These are phyloP conservation scores for Lentinula sp. DNA, from an alignment of 768 basidiomycete species.

Conservation along the genomic window DNA sequence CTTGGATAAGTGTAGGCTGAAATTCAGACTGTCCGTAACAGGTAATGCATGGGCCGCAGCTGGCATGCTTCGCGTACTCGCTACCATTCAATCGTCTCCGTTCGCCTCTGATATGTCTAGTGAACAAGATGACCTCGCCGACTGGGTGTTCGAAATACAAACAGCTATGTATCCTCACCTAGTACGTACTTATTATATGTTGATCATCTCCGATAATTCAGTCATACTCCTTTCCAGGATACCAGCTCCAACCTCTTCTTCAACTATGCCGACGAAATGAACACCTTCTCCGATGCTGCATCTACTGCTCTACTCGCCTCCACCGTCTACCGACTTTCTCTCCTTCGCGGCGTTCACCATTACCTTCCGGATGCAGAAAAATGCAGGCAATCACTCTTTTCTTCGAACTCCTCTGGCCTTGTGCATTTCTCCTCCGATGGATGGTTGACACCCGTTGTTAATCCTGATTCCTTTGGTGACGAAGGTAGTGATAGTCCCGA, in stretches of 20 bases:
- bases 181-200: constrained; percentile 29
- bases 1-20: not conserved
- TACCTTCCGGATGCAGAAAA: constrained; percentile 55
- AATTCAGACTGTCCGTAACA: constrained; percentile 14
- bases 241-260: constrained; percentile 42
- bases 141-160: constrained; percentile 72
- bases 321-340: constrained; percentile 68
- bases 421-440: constrained; percentile 51
- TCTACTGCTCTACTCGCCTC: constrained; percentile 71
- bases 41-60: constrained; percentile 90
- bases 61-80: constrained; percentile 79
- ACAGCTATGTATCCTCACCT: constrained; percentile 57
- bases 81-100: constrained; percentile 61
- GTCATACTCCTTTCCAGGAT: constrained; percentile 27
- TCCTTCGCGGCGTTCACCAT: constrained; percentile 41
- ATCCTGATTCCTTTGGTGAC: constrained; percentile 50
- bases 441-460: constrained; percentile 69
- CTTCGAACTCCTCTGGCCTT: constrained; percentile 17
- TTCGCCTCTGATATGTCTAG: constrained; percentile 40
- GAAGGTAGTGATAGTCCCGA: constrained; percentile 61
- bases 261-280: constrained; percentile 62
- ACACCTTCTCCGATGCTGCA: constrained; percentile 62
- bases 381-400: constrained; percentile 35
- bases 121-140: constrained; percentile 51
- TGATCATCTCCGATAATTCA: not conserved